Evolutionary conservation across 805 yeast species (phyloP), one percentile per base, ranked within the genome.

Genomic region (Hanseniaspora meyeri): DNA sequence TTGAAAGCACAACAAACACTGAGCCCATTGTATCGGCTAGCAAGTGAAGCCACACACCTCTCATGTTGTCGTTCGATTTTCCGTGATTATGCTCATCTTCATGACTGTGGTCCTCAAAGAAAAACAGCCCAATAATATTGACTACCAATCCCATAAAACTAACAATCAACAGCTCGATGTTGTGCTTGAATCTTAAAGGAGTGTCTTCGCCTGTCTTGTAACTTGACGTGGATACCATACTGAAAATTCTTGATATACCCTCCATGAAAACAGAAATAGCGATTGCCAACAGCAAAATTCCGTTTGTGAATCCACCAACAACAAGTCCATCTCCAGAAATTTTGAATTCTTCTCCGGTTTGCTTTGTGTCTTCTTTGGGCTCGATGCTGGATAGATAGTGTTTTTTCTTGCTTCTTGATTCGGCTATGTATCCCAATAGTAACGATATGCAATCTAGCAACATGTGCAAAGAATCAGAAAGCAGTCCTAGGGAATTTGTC

Each of bases 1-100:
- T 91, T 0, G 97, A 89, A 1, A 88, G 68, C n/a, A 93, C 90
- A 17, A 95, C 99, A 7, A 97, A 97, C 0, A 90, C 95, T 0
- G 97, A 91, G 0, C 99, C 99, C 43, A 93, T 72, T 0, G 97
- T 90, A 64, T 93, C 99, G 0, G 99, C 99, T 47, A 93, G 66
- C 34, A 93, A 86, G 63, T 93, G 99, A 47, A 93, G 72, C 64
- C 93, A 93, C 5, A 93, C 87, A 14, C 99, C 99, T 58, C 84
- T 82, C 95, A 91, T 86, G 67, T 91, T 91, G 43, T 79, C 83
- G 62, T 80, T 53, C 4, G 77, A 37, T 10, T 45, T 39, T 2
- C 47, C 40, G 20, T 40, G 46, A 24, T 27, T 43, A n/a, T 36
- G n/a, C 65, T 51, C 55, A 3, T 73, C 74, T 37, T 73, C 75